These are phyloP conservation scores for Didymellaceae sp. DNA, from an alignment of 2,329 filamentous ascomycete genomes.

Conservation along the genomic window DNA sequence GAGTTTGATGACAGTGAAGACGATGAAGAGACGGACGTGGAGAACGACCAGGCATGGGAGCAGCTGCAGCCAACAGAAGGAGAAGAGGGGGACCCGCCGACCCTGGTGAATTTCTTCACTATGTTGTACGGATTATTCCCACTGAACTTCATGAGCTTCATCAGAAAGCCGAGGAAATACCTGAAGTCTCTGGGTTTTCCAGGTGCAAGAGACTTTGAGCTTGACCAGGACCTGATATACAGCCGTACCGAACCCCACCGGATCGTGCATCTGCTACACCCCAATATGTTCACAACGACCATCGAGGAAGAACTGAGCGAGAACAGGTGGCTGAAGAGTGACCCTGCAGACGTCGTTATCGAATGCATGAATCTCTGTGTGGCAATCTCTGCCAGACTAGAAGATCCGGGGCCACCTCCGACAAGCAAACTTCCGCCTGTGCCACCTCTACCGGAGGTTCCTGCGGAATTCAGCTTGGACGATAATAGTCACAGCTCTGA, in stretches of 20 bases:
- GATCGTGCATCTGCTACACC: conserved; percentile 75
- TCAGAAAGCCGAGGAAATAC: conserved; percentile 80
- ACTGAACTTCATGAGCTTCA: conserved; percentile 85
- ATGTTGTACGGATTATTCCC: conserved; percentile 84
- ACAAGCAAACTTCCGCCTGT: conserved; percentile 55
- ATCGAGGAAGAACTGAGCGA: conserved; percentile 81
- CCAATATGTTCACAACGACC: conserved; percentile 83
- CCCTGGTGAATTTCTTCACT: conserved; percentile 78
- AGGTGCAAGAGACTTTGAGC: conserved; percentile 75
- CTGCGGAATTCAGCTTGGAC: conserved; percentile 43
- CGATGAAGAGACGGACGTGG: conserved; percentile 42
- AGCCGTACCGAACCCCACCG: conserved; percentile 77
- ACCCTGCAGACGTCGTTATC: conserved; percentile 79
- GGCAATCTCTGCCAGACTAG: conserved; percentile 49
- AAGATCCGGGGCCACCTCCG: conserved; percentile 57
- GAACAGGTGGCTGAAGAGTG: conserved; percentile 79
- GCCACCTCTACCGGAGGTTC: conserved; percentile 49
- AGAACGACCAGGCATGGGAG: conserved; percentile 63
- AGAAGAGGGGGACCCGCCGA: conserved; percentile 60
- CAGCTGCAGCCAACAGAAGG: conserved; percentile 67
- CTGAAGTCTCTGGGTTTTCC: conserved; percentile 74
- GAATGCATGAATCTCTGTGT: conserved; percentile 76
- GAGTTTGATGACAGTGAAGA: conserved; percentile 39
- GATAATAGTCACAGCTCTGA: conserved; percentile 43
- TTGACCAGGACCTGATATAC: conserved; percentile 78